These are phyloP conservation scores for Lodderomyces elongisporus DNA, from an alignment of 1,139 yeast genomes.

Conservation along the genomic window DNA sequence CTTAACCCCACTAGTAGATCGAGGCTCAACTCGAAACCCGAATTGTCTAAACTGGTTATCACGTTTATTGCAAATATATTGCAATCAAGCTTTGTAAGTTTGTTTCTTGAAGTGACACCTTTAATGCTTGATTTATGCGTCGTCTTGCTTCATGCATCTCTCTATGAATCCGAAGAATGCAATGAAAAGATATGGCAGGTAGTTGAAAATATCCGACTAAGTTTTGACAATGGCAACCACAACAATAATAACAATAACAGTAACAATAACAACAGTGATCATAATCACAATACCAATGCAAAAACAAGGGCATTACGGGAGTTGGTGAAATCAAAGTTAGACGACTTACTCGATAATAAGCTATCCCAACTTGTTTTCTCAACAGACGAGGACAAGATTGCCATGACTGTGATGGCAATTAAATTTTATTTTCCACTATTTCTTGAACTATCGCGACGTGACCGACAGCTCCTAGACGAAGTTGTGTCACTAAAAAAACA, in stretches of 20 bases:
- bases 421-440: slow-evolving; percentile 28
- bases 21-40: slow-evolving; percentile 21
- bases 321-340: slow-evolving; percentile 17
- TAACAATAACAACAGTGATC: not conserved
- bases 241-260: not conserved
- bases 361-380: slow-evolving; percentile 22
- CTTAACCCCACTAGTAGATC: slow-evolving; percentile 12
- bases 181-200: slow-evolving; percentile 6
- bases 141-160: slow-evolving; percentile 16
- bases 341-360: slow-evolving; percentile 23
- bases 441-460: slow-evolving; percentile 13
- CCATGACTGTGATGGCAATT: slow-evolving; percentile 23
- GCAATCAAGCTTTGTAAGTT: slow-evolving; percentile 26
- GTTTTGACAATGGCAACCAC: slow-evolving; percentile 2
- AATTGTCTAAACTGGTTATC: slow-evolving; percentile 20
- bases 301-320: slow-evolving; percentile 13
- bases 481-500: slow-evolving; percentile 9
- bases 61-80: slow-evolving; percentile 21
- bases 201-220: slow-evolving; percentile 1
- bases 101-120: slow-evolving; percentile 31
- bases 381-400: slow-evolving; percentile 31
- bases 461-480: slow-evolving; percentile 6
- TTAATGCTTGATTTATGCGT: slow-evolving; percentile 28
- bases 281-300: not conserved
- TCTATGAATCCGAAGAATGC: slow-evolving; percentile 10